phyloP scores from a whole-genome alignment of 1,139 yeast genomes.

The Pichia sp. region DNA sequence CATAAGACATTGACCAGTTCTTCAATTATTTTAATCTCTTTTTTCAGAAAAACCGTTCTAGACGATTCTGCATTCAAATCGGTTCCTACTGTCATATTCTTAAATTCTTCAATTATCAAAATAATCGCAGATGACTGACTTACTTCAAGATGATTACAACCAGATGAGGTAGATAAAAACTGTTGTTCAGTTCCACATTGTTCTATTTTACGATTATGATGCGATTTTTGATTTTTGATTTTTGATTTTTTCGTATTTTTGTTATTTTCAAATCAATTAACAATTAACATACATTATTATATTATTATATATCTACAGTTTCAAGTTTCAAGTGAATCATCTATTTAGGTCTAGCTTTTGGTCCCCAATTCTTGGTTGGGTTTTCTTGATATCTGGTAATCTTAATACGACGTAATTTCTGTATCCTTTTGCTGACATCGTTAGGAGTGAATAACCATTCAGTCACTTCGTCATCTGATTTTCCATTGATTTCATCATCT shows the following conservation, averaged over 20 bases:
- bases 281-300: neutral
- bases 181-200: too few relatives aligned
- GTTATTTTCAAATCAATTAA: neutral
- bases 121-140: too few relatives aligned
- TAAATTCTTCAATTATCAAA: too few relatives aligned
- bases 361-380: constrained; percentile 96
- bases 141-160: too few relatives aligned
- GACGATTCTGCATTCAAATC: neutral
- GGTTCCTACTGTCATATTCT: too few relatives aligned
- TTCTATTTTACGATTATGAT: too few relatives aligned
- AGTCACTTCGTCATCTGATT: constrained; percentile 19
- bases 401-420: constrained; percentile 62
- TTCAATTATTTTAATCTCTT: constrained; percentile 20
- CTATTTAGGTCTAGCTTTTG: constrained; percentile 40
- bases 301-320: too few relatives aligned
- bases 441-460: constrained; percentile 49
- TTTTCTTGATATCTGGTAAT: constrained; percentile 85
- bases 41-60: constrained; percentile 9
- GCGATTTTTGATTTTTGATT: too few relatives aligned
- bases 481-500: constrained; percentile 21
- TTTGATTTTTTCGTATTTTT: too few relatives aligned
- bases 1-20: constrained; percentile 22
- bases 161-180: too few relatives aligned
- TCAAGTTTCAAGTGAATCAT: neutral
- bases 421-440: constrained; percentile 49